A percentile compares a stretch with the other conserved stretches of the same genome.
Conservation (phyloP, 73 alveolate genomes). For the Durusdinium trenchii region DNA sequence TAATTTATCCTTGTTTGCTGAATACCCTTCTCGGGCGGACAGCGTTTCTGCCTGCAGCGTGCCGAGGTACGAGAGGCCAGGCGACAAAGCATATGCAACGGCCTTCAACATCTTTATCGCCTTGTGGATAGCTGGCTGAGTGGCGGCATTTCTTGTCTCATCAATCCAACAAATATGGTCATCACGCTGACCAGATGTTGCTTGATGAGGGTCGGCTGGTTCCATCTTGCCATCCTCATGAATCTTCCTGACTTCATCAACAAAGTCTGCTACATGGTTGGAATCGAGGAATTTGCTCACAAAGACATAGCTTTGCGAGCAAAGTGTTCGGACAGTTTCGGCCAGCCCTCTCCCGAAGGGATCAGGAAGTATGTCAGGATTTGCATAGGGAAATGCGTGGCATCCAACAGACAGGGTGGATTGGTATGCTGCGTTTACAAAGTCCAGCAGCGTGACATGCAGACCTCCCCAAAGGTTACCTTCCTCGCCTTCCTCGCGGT, state of each 20-base stretch:
- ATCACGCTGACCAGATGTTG: slow-evolving; percentile 54
- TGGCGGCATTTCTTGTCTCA: background rate
- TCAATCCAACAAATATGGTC: slow-evolving; percentile 23
- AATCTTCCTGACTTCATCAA: background rate
- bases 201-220: slow-evolving; percentile 24
- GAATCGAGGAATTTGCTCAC: background rate
- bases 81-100: slow-evolving; percentile 35
- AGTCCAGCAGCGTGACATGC: slow-evolving; percentile 38
- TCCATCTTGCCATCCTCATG: slow-evolving; percentile 30
- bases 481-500: background rate
- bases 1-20: too few species aligned
- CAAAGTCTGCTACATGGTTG: background rate
- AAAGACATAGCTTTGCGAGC: background rate
- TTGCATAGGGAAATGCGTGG: slow-evolving; percentile 31
- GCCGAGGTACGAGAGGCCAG: background rate
- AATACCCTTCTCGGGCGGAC: too few species aligned
- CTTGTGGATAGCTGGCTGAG: background rate
- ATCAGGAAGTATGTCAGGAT: background rate
- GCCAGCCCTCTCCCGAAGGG: background rate
- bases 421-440: slow-evolving; percentile 18
- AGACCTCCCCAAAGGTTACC: slow-evolving; percentile 23
- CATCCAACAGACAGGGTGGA: slow-evolving; percentile 17
- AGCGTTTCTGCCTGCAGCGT: too few species aligned
- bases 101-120: slow-evolving; percentile 30
- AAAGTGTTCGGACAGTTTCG: background rate